Percentiles rank a stretch among this genome's conserved stretches.
These are phyloP conservation scores for Trichoderma breve DNA, from an alignment of 2,329 filamentous ascomycete genomes.

Conservation along the genomic window DNA sequence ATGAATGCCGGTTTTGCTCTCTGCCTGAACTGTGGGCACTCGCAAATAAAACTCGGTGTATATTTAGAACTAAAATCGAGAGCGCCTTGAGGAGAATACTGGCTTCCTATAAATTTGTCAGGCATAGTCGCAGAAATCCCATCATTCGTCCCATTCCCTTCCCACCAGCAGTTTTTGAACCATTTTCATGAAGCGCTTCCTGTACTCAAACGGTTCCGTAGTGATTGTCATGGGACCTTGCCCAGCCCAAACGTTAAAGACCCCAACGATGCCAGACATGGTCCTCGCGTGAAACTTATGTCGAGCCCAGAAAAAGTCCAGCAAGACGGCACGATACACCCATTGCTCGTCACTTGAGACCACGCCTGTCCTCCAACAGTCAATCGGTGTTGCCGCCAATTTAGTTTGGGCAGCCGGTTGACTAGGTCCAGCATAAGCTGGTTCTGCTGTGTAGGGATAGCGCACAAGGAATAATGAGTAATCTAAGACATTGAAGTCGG, in stretches of 20 bases:
- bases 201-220: conserved; percentile 65
- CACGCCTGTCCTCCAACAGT: conserved; percentile 61
- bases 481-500: conserved; percentile 65
- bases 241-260: conserved; percentile 61
- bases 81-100: too few relatives aligned
- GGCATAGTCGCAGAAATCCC: too few relatives aligned
- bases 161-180: conserved; percentile 44
- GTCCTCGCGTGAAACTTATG: conserved; percentile 64
- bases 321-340: conserved; percentile 63
- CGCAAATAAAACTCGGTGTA: too few relatives aligned
- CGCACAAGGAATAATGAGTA: conserved; percentile 70
- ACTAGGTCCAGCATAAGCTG: conserved; percentile 36
- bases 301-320: conserved; percentile 80
- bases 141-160: not conserved
- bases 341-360: conserved; percentile 61
- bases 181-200: conserved; percentile 52
- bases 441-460: not conserved
- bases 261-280: conserved; percentile 63
- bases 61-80: too few relatives aligned
- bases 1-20: too few relatives aligned
- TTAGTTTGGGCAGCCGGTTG: not conserved
- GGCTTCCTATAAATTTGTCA: too few relatives aligned
- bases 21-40: too few relatives aligned
- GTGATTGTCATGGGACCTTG: conserved; percentile 75
- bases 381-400: not conserved